Evolutionary conservation across 768 basidiomycete species (phyloP), one percentile per base, ranked within the genome.

Genomic region (Suillus ampliporus): DNA sequence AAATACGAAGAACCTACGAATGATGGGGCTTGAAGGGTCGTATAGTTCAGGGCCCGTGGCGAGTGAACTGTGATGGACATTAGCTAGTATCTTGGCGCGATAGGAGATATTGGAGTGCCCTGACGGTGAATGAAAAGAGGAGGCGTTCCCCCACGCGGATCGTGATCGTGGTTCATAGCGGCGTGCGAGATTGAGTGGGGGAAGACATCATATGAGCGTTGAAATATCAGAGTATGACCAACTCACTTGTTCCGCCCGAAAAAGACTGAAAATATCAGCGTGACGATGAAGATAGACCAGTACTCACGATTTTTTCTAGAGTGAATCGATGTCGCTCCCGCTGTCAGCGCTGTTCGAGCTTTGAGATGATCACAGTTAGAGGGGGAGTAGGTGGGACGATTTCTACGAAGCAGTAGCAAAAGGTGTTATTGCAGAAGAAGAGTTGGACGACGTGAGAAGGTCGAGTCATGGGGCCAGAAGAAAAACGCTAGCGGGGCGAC

Each of bases 401-500:
- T 46, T 46, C 11, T 46, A 31, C 31, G 31, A 31, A 31, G 31
- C 31, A 31, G 31, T 6, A 48, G 47, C 6, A 21, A 23, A 15
- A 14, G 15, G 23, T 7, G 21, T n/a, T n/a, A 44, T 14, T 47
- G 21, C 23, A 26, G 8, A 48, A 50, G 17, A 31, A 31, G 3
- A 31, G 31, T 31, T n/a, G 31, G 31, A 31, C 17, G 19, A 34
- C 6, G 50, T 51, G 31, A 51, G 48, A 50, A 50, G 46, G 47
- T n/a, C n/a, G n/a, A n/a, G n/a, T 48, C 8, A 48, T 26, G 23
- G 23, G 48, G 17, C 26, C 17, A 50, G 50, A 13, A 7, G n/a
- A n/a, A 34, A 51, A 34, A 51, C 13, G 50, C 50, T n/a, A 51
- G 50, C 34, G 50, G 50, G 50, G 34, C 50, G 50, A 51, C 50